Evolutionary conservation across 192 early-diverging fungal genomes (phyloP).

Genomic region (Lobosporangium transversale): DNA sequence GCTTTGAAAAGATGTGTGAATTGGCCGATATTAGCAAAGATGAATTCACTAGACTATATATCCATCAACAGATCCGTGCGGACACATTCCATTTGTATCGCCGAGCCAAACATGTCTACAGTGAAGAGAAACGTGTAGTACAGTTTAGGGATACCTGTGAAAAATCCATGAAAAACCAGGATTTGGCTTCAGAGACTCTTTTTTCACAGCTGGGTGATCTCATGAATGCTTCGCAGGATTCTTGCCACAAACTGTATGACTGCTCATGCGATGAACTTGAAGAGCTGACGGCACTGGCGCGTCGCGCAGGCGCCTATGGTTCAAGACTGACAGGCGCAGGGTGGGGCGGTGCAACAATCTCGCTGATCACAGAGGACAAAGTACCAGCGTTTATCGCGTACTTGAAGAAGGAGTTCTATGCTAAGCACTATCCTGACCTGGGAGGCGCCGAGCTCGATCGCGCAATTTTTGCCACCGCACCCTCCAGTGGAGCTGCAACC

Average conservation of each 20-base stretch:
- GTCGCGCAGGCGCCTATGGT: constrained; percentile 77
- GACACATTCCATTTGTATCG: constrained; percentile 79
- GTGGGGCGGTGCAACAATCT: constrained; percentile 73
- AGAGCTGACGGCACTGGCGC: constrained; percentile 72
- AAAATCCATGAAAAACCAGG: constrained; percentile 29
- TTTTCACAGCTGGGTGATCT: constrained; percentile 75
- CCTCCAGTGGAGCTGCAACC: constrained; percentile 59
- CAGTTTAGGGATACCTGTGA: constrained; percentile 72
- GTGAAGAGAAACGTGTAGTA: constrained; percentile 83
- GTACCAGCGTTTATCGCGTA: constrained; percentile 69
- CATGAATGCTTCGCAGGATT: constrained; percentile 90
- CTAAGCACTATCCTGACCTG: constrained; percentile 61
- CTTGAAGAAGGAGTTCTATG: constrained; percentile 76
- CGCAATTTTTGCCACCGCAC: constrained; percentile 63
- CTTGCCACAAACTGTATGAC: constrained; percentile 83
- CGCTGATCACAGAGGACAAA: constrained; percentile 57
- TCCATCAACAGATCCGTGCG: constrained; percentile 65
- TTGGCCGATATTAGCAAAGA: constrained; percentile 48
- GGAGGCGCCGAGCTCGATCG: constrained; percentile 58
- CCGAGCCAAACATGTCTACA: constrained; percentile 85
- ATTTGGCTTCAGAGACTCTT: constrained; percentile 39
- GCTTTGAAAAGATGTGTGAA: constrained; percentile 40
- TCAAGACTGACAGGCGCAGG: constrained; percentile 94
- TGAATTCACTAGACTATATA: constrained; percentile 59
- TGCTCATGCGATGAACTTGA: constrained; percentile 90